phyloP scores from a whole-genome alignment of 257 asterid species.

The Anisodus acutangulus region DNA sequence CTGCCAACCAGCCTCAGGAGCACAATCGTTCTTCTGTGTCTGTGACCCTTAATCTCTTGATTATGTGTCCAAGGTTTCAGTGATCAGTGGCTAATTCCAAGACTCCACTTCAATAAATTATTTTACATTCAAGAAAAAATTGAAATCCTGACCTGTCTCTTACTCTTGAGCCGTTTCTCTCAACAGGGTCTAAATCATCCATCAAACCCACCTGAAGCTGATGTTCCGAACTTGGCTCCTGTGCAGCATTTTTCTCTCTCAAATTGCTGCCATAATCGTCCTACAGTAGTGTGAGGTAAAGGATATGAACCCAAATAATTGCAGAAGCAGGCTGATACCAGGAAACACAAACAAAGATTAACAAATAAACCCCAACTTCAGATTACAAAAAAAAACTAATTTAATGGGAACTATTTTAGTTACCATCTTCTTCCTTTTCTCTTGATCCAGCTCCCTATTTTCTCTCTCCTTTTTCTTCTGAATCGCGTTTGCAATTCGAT shows the following conservation, averaged over 20 bases:
- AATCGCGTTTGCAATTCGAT: slow-evolving; percentile 76
- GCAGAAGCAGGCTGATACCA: slow-evolving; percentile 94
- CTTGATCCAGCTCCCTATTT: slow-evolving; percentile 64
- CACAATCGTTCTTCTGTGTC: neutral
- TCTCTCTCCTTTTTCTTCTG: slow-evolving; percentile 82
- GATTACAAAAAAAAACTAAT: slow-evolving; percentile 41
- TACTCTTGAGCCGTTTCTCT: slow-evolving; percentile 61
- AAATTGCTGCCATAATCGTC: slow-evolving; percentile 59
- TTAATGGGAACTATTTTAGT: slow-evolving; percentile 53
- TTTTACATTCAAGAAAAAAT: neutral
- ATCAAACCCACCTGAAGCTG: slow-evolving; percentile 46
- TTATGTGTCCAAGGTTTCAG: neutral
- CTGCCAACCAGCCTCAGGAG: neutral
- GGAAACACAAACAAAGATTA: slow-evolving; percentile 61
- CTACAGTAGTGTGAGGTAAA: slow-evolving; percentile 99
- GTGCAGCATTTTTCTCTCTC: slow-evolving; percentile 46
- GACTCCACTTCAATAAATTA: neutral
- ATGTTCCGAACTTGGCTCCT: slow-evolving; percentile 52
- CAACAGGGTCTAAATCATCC: slow-evolving; percentile 56
- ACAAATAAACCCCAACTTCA: slow-evolving; percentile 47
- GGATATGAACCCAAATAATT: slow-evolving; percentile 97
- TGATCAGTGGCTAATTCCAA: neutral
- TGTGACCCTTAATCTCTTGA: neutral
- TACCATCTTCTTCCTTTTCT: slow-evolving; percentile 72
- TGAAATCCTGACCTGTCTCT: slow-evolving; percentile 57